A percentile compares a stretch with the other conserved stretches of the same genome.
Conservation (phyloP, 129 eudicot genomes). For the Artemisia tridentata region DNA sequence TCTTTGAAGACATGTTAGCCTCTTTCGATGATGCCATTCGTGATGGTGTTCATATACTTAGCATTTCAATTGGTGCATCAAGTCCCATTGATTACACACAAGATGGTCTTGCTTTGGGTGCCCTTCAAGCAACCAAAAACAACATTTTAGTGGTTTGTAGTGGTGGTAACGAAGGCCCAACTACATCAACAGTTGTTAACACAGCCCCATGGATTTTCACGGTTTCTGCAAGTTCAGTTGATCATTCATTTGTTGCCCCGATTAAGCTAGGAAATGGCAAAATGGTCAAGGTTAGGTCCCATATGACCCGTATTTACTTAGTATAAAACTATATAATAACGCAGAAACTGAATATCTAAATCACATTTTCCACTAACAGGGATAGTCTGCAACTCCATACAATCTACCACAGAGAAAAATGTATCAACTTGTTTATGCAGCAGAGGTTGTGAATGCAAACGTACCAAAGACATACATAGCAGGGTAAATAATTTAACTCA, state of each 20-base stretch:
- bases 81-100: constrained; percentile 30
- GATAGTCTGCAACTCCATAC: constrained; percentile 75
- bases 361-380: constrained; percentile 42
- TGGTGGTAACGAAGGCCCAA: constrained; percentile 86
- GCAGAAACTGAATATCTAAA: background rate
- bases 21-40: constrained; percentile 86
- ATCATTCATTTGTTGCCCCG: constrained; percentile 57
- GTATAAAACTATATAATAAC: background rate
- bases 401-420: constrained; percentile 49
- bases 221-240: constrained; percentile 88
- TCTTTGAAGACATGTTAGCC: constrained; percentile 79
- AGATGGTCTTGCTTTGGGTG: constrained; percentile 80
- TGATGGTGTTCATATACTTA: constrained; percentile 84
- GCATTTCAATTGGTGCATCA: constrained; percentile 67
- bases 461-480: constrained; percentile 49
- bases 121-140: constrained; percentile 70
- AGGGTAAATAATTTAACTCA: constrained; percentile 46
- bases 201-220: constrained; percentile 87
- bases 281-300: constrained; percentile 50
- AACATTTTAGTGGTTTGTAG: constrained; percentile 69
- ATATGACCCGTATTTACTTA: too few relatives aligned
- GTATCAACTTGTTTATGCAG: constrained; percentile 82
- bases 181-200: constrained; percentile 57
- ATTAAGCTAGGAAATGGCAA: constrained; percentile 66
- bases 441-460: constrained; percentile 46